These are phyloP conservation scores for Solanum virginianum DNA, from an alignment of 257 asterid species.

Conservation along the genomic window DNA sequence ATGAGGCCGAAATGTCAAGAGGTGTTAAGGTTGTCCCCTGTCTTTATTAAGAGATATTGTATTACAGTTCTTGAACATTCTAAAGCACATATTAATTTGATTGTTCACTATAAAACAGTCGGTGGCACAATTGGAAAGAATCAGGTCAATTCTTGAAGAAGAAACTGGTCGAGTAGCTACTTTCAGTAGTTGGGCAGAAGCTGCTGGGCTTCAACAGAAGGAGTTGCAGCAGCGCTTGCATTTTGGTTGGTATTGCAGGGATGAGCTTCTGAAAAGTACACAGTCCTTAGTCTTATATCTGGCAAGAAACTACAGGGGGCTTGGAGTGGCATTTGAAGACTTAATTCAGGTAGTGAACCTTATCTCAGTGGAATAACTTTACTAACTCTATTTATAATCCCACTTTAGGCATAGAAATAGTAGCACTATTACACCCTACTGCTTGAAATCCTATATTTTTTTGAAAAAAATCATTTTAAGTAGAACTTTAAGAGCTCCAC, in stretches of 20 bases:
- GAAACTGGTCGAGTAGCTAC: slow-evolving; percentile 46
- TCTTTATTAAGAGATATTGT: neutral
- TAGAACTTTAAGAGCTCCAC: neutral
- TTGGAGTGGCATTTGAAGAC: slow-evolving; percentile 79
- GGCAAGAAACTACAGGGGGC: slow-evolving; percentile 69
- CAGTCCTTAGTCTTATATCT: slow-evolving; percentile 55
- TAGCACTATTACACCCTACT: neutral
- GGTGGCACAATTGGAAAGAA: slow-evolving; percentile 62
- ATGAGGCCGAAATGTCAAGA: slow-evolving; percentile 66
- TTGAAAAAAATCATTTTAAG: neutral
- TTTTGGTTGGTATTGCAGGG: slow-evolving; percentile 75
- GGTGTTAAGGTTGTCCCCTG: slow-evolving; percentile 67
- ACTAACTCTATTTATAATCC: neutral
- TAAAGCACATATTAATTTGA: slow-evolving; percentile 2
- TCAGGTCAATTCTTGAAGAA: slow-evolving; percentile 36
- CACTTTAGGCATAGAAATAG: neutral
- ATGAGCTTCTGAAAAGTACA: slow-evolving; percentile 69
- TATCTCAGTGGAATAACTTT: neutral
- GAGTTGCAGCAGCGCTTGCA: slow-evolving; percentile 48
- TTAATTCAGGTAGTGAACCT: slow-evolving; percentile 50
- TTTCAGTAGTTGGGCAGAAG: slow-evolving; percentile 68
- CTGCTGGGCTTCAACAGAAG: slow-evolving; percentile 48
- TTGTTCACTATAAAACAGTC: slow-evolving; percentile 29
- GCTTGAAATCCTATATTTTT: neutral
- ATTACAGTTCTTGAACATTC: slow-evolving; percentile 5